Conservation (phyloP, 2,329 filamentous ascomycete genomes). For the Paramyrothecium roridum region DNA sequence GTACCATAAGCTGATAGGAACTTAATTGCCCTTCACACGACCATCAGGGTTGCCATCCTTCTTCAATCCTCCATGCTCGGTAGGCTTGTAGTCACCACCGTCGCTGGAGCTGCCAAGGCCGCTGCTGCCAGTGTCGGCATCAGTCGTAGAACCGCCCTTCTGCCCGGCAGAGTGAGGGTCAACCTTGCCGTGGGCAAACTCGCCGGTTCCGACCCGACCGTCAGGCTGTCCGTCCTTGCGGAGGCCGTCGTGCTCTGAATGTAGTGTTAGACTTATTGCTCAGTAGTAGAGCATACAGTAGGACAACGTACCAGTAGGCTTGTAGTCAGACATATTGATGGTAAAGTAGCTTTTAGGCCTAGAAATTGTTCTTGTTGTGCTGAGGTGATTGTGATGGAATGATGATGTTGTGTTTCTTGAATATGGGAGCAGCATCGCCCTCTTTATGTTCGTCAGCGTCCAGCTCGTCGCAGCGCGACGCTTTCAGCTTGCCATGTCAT, state of each 20-base stretch:
- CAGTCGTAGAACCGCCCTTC: conserved; percentile 12
- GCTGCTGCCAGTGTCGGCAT: conserved; percentile 1
- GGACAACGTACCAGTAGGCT: background rate
- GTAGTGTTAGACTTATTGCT: no score
- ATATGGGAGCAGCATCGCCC: background rate
- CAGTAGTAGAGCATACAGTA: background rate
- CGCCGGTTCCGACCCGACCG: conserved; percentile 14
- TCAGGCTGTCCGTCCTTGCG: conserved; percentile 16
- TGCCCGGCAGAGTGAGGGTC: conserved; percentile 13
- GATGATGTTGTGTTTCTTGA: background rate
- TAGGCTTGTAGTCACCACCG: background rate
- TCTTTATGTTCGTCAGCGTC: background rate
- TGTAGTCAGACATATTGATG: conserved; percentile 1
- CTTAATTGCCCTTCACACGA: background rate
- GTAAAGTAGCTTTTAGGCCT: background rate
- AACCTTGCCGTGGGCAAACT: conserved; percentile 17
- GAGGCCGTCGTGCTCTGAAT: conserved; percentile 15
- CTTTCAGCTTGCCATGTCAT: background rate
- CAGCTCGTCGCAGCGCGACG: background rate
- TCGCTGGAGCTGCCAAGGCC: background rate
- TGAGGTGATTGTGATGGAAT: background rate
- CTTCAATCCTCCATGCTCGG: background rate
- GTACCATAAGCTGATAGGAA: no score
- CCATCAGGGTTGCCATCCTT: conserved; percentile 1
- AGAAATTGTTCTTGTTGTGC: background rate